phyloP scores from a whole-genome alignment of 148 eudicot genomes.

The Chenopodium album region DNA sequence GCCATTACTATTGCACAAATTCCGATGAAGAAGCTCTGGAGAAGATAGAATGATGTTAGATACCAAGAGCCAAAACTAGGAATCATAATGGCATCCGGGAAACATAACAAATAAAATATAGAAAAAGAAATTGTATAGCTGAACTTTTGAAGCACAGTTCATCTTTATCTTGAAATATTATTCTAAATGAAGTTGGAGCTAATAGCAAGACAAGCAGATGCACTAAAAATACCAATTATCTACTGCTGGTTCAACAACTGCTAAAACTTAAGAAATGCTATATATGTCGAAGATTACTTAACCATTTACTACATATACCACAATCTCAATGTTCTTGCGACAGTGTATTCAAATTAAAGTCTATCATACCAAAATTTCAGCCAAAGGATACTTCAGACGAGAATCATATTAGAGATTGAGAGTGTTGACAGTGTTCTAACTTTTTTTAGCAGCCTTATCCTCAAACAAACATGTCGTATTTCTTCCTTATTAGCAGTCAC shows the following conservation, averaged over 20 bases:
- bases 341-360: neutral
- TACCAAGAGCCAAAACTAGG: neutral
- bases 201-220: neutral
- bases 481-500: neutral
- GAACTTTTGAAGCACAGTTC: neutral
- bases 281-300: neutral
- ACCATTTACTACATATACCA: neutral
- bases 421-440: neutral
- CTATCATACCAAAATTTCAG: neutral
- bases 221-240: neutral
- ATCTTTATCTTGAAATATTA: neutral
- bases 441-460: neutral
- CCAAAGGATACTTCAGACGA: neutral
- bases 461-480: neutral
- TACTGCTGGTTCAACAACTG: neutral
- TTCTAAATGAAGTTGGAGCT: neutral
- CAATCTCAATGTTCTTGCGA: neutral
- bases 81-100: neutral
- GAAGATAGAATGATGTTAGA: conserved; percentile 8
- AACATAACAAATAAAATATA: neutral
- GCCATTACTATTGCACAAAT: conserved; percentile 85
- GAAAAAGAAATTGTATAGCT: neutral
- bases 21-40: conserved; percentile 84
- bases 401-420: neutral
- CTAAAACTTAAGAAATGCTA: neutral